Conservation (phyloP, 805 yeast genomes). For the Groenewaldozyma tartarivorans region DNA sequence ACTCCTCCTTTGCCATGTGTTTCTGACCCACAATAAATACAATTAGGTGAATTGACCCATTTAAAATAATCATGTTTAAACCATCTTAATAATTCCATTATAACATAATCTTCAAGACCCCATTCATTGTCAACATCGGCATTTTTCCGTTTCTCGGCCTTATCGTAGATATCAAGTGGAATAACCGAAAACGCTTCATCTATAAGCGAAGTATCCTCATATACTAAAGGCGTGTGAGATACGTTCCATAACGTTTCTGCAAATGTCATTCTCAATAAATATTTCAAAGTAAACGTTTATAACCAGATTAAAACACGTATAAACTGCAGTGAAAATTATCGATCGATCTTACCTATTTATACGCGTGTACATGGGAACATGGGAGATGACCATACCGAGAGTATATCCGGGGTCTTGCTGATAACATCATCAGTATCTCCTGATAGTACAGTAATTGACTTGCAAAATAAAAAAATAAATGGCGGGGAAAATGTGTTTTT, state of each 20-base stretch:
- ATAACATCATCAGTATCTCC: neutral
- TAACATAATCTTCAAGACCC: conserved; percentile 48
- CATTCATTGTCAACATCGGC: conserved; percentile 19
- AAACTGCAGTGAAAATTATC: too few species aligned
- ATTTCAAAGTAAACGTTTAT: too few species aligned
- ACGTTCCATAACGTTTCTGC: conserved; percentile 8
- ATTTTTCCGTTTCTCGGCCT: conserved; percentile 42
- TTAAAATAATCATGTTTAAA: conserved; percentile 70
- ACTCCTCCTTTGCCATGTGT: conserved; percentile 32
- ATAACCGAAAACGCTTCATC: conserved; percentile 55
- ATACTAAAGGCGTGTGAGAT: conserved; percentile 23
- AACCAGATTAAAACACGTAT: too few species aligned
- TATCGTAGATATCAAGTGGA: conserved; percentile 52
- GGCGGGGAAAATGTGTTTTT: too few species aligned
- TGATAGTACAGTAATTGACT: too few species aligned
- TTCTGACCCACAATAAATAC: conserved; percentile 43
- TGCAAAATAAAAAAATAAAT: too few species aligned
- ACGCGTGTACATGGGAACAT: too few species aligned
- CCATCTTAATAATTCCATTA: conserved; percentile 50
- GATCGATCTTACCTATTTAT: too few species aligned
- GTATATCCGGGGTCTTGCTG: too few species aligned
- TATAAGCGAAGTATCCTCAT: conserved; percentile 36
- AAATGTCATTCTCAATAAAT: conserved; percentile 6
- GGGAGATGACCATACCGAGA: too few species aligned
- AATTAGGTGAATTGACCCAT: conserved; percentile 72